Conservation (phyloP, 176 grass and related monocot genomes). For the Cocos nucifera region DNA sequence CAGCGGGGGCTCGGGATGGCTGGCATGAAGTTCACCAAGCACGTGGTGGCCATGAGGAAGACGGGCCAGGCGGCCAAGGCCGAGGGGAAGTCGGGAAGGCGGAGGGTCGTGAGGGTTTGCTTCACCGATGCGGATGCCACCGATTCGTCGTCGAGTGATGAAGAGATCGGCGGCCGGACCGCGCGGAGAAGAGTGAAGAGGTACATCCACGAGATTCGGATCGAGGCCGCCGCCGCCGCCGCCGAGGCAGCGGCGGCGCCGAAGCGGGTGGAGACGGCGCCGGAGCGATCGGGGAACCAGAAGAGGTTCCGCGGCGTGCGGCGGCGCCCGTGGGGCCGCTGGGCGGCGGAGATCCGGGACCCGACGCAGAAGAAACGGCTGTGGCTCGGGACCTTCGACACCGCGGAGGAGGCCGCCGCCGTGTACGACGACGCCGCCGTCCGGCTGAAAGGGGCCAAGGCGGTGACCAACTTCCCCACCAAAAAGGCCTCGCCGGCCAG, state of each 20-base stretch:
- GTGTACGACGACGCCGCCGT: conserved; percentile 62
- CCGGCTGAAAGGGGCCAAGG: conserved; percentile 42
- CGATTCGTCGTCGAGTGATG: conserved; percentile 47
- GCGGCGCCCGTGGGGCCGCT: conserved; percentile 34
- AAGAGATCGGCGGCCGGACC: conserved; percentile 9
- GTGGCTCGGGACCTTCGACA: conserved; percentile 95
- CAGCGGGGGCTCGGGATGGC: neutral
- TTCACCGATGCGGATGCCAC: conserved; percentile 44
- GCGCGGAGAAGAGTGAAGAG: conserved; percentile 15
- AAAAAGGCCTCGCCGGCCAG: neutral
- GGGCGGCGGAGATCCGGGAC: conserved; percentile 43
- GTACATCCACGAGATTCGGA: conserved; percentile 22
- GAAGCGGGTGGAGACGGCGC: neutral
- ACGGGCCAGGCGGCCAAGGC: neutral
- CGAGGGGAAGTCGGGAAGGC: neutral
- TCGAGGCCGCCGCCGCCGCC: neutral
- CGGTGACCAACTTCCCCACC: conserved; percentile 35
- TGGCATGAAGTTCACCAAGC: neutral
- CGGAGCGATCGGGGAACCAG: neutral
- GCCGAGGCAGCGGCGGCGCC: conserved; percentile 23
- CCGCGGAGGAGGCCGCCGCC: conserved; percentile 63
- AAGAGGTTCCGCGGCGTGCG: conserved; percentile 39
- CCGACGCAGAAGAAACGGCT: conserved; percentile 27
- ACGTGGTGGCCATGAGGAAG: neutral
- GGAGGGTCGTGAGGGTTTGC: conserved; percentile 33